These are phyloP conservation scores for Ricinus communis DNA, from an alignment of 345 rosid genomes.

Conservation along the genomic window DNA sequence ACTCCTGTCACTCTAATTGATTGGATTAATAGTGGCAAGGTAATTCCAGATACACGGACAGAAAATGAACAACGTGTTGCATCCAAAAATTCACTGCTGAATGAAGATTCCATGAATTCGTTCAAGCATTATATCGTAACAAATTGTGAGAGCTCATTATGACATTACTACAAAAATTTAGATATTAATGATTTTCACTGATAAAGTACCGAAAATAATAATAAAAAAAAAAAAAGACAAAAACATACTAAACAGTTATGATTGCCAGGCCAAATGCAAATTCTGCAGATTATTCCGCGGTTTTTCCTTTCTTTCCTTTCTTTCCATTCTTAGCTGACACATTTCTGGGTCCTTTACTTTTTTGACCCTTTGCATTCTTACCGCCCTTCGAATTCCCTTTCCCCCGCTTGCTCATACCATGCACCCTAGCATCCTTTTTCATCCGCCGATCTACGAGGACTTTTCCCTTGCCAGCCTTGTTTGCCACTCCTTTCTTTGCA, in stretches of 20 bases:
- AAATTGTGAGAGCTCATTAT: neutral
- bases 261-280: no score
- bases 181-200: neutral
- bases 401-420: constrained; percentile 53
- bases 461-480: constrained; percentile 77
- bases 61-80: no score
- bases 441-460: constrained; percentile 81
- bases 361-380: constrained; percentile 40
- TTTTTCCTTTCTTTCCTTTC: constrained; percentile 38
- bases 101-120: neutral
- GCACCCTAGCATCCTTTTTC: constrained; percentile 71
- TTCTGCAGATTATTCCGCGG: constrained; percentile 7
- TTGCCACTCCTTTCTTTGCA: constrained; percentile 88
- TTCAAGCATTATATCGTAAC: neutral
- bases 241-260: no score
- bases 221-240: no score
- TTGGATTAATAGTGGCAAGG: no score
- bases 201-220: no score
- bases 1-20: no score
- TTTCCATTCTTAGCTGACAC: constrained; percentile 44
- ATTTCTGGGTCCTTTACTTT: constrained; percentile 46
- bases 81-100: neutral
- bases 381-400: constrained; percentile 57
- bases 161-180: neutral
- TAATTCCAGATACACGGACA: no score